Conservation (phyloP, 495 filamentous ascomycete genomes). For the Acidomyces sp. region DNA sequence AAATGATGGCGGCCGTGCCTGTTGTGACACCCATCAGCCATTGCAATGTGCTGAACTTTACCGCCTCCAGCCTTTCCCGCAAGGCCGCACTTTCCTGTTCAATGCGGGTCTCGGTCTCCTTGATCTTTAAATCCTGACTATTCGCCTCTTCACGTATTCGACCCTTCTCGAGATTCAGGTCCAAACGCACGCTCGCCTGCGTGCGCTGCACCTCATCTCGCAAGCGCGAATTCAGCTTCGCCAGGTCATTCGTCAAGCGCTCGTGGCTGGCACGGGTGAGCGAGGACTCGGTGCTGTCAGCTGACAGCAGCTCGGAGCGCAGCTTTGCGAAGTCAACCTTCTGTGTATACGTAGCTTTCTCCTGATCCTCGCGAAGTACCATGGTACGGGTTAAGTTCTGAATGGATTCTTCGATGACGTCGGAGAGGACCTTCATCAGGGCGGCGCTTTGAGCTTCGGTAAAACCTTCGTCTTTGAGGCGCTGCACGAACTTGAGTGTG, state of each 20-base stretch:
- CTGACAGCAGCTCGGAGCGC: constrained; percentile 78
- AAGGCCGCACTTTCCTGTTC: constrained; percentile 93
- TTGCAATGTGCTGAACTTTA: constrained; percentile 95
- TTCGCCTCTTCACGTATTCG: constrained; percentile 94
- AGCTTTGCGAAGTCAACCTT: constrained; percentile 99
- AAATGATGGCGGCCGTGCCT: constrained; percentile 76
- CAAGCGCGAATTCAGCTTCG: constrained; percentile 75
- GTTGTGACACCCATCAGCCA: constrained; percentile 99
- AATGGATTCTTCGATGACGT: constrained; percentile 96
- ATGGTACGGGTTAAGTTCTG: constrained; percentile 97
- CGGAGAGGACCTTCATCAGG: constrained; percentile 93
- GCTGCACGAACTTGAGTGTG: constrained; percentile 90
- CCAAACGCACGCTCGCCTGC: constrained; percentile 78
- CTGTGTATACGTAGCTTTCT: constrained; percentile 84
- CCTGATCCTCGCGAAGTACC: constrained; percentile 89
- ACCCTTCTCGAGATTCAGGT: constrained; percentile 94
- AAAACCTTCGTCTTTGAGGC: constrained; percentile 81
- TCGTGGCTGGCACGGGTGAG: constrained; percentile 85
- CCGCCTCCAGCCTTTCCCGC: constrained; percentile 82
- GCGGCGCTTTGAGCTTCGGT: constrained; percentile 89
- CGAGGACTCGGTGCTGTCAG: constrained; percentile 79
- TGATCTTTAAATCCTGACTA: constrained; percentile 93
- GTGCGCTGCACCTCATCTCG: constrained; percentile 90
- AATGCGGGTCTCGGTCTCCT: constrained; percentile 96
- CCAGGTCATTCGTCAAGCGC: constrained; percentile 81